Conservation (phyloP, 176 grass and related monocot genomes). For the Oryza coarctata region DNA sequence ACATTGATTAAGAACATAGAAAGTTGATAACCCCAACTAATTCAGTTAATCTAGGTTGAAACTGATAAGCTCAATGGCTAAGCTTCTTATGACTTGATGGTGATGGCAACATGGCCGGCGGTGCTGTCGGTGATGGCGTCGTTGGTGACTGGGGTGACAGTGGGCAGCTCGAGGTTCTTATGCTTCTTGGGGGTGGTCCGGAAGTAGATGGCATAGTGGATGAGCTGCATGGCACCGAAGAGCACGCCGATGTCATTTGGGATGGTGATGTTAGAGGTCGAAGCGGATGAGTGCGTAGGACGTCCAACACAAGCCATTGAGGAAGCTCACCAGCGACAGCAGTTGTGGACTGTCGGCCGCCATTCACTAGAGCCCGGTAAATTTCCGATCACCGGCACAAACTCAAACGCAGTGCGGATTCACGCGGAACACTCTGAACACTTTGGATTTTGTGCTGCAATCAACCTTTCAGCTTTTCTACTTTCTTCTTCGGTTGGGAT, state of each 20-base stretch:
- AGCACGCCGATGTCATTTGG: conserved; percentile 58
- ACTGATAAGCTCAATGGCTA: no score
- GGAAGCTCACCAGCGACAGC: conserved; percentile 51
- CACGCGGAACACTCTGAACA: no score
- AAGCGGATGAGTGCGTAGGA: conserved; percentile 67
- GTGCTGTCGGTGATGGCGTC: conserved; percentile 2
- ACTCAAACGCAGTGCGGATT: no score
- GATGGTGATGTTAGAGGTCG: conserved; percentile 55
- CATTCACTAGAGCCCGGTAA: no score
- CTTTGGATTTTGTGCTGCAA: no score
- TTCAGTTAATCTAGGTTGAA: no score
- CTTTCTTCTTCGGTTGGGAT: no score
- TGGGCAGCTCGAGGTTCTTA: conserved; percentile 38
- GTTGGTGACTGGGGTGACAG: conserved; percentile 7
- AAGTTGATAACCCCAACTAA: no score
- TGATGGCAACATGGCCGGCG: no score
- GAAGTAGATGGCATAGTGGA: conserved; percentile 66
- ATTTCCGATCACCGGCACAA: no score
- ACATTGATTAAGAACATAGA: no score
- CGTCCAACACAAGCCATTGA: conserved; percentile 67
- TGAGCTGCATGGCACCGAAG: conserved; percentile 48
- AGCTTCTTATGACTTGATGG: conserved; percentile 17
- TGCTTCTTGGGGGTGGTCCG: conserved; percentile 31
- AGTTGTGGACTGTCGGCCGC: neutral
- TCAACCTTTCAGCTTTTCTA: no score